Percentiles rank a stretch among this genome's conserved stretches.
phyloP scores from a whole-genome alignment of 169 alveolate species.

The Plasmodium relictum region DNA sequence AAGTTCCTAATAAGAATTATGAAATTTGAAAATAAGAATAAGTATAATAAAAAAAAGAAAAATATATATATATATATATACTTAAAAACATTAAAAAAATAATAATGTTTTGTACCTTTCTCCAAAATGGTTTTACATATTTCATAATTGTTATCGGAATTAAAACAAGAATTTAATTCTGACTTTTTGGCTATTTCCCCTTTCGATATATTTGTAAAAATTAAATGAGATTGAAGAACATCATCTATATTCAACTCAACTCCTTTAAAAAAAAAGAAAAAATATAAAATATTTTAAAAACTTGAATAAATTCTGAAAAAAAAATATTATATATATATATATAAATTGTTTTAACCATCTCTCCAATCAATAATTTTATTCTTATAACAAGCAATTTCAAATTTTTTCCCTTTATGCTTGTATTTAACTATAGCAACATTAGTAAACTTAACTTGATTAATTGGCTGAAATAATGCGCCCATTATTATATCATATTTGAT shows the following conservation, averaged over 20 bases:
- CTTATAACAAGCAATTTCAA: conserved; percentile 98
- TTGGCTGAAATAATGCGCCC: conserved; percentile 94
- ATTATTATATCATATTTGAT: conserved; percentile 75
- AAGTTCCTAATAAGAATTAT: conserved; percentile 79
- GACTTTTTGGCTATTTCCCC: conserved; percentile 95
- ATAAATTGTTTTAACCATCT: conserved; percentile 53
- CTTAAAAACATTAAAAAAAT: background rate
- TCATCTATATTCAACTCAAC: conserved; percentile 94
- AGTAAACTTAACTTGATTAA: conserved; percentile 94
- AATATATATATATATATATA: background rate
- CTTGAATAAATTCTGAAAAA: background rate
- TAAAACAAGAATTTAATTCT: conserved; percentile 92
- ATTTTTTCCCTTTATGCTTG: conserved; percentile 91
- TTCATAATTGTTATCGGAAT: conserved; percentile 88
- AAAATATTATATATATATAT: conserved; percentile 2
- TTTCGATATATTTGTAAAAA: conserved; percentile 95
- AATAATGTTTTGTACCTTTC: conserved; percentile 86
- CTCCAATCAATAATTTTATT: conserved; percentile 97
- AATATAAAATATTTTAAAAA: background rate
- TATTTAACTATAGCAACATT: conserved; percentile 96
- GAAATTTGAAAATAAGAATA: conserved; percentile 87
- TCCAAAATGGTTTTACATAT: conserved; percentile 93
- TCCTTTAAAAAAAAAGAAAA: conserved; percentile 80
- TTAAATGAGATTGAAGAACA: conserved; percentile 93
- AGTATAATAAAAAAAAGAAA: background rate